phyloP scores from a whole-genome alignment of 129 eudicot species.

The Saposhnikovia divaricata region DNA sequence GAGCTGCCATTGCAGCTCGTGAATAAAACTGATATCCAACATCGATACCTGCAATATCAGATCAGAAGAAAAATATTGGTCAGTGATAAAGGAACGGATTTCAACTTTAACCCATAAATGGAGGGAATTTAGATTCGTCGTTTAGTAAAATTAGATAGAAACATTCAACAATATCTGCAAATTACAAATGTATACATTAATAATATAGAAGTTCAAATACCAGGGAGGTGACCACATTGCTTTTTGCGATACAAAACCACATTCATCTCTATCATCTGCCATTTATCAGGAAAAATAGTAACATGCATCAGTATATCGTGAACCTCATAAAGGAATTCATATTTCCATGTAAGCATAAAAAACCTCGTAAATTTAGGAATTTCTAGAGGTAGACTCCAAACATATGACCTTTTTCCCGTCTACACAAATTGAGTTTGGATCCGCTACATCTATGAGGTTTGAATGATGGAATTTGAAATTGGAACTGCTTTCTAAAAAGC shows the following conservation, averaged over 20 bases:
- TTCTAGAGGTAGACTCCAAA: not conserved
- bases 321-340: not conserved
- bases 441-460: too few species aligned
- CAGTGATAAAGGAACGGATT: not conserved
- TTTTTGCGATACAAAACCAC: too few species aligned
- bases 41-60: conserved; percentile 30
- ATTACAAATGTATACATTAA: too few species aligned
- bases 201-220: too few species aligned
- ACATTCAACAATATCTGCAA: too few species aligned
- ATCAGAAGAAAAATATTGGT: not conserved
- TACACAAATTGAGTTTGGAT: too few species aligned
- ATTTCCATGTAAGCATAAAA: not conserved
- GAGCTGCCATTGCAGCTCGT: conserved; percentile 44
- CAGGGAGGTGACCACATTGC: too few species aligned
- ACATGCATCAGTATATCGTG: conserved; percentile 9
- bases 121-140: conserved; percentile 1
- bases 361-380: not conserved
- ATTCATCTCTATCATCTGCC: conserved; percentile 45
- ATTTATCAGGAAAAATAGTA: not conserved
- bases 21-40: conserved; percentile 45
- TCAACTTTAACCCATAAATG: not conserved
- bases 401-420: not conserved
- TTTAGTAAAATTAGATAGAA: too few species aligned
- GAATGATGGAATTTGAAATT: too few species aligned
- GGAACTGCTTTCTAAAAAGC: too few species aligned